A percentile compares a stretch with the other conserved stretches of the same genome.
phyloP scores from a whole-genome alignment of 2,329 filamentous ascomycete genomes.

The Akanthomyces dipterigenus region DNA sequence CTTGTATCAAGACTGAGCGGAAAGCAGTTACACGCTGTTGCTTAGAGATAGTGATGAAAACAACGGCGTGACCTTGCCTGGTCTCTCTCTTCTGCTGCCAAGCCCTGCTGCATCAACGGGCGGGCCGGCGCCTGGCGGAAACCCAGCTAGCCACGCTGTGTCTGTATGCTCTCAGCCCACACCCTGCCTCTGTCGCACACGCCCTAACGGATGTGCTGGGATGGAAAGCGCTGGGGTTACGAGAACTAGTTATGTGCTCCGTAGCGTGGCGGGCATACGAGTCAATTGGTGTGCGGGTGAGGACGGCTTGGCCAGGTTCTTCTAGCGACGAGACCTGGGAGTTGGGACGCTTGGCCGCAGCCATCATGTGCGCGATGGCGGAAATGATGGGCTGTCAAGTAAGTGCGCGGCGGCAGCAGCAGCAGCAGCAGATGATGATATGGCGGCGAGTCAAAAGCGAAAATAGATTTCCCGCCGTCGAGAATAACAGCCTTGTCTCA shows the following conservation, averaged over 20 bases:
- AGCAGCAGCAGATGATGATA: background rate
- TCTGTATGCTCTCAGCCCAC: background rate
- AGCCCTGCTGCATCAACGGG: background rate
- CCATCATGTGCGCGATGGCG: background rate
- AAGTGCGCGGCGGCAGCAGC: background rate
- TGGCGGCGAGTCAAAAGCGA: background rate
- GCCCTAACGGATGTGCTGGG: background rate
- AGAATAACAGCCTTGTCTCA: conserved; percentile 3
- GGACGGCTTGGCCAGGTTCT: background rate
- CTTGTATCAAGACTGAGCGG: background rate
- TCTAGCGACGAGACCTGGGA: background rate
- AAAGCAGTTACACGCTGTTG: background rate
- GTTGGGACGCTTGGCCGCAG: background rate
- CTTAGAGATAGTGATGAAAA: background rate
- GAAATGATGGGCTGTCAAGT: background rate
- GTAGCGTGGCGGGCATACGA: background rate
- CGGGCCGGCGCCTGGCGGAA: background rate
- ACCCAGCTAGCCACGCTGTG: background rate
- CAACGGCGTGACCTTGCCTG: background rate
- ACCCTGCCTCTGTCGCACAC: background rate
- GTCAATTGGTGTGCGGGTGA: background rate
- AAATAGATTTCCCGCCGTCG: background rate
- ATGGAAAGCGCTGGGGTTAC: background rate
- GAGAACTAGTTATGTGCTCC: background rate
- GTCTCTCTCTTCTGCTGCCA: background rate